Evolutionary conservation across 2,329 filamentous ascomycete genomes (phyloP).

Genomic region (Aspergillus quadrilineatus): DNA sequence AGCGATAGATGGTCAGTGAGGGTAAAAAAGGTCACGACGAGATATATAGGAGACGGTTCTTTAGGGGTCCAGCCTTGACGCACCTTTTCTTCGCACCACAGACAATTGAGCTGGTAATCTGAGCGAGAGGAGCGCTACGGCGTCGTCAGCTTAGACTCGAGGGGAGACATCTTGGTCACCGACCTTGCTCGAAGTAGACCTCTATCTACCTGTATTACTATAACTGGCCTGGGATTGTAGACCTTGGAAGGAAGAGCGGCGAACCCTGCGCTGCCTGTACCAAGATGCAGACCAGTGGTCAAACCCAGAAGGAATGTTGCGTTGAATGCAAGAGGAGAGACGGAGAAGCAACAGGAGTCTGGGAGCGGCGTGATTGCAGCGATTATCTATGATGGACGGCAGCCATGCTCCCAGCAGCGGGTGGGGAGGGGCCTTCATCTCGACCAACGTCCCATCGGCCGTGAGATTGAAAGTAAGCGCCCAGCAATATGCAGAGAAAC

Average conservation of each 20-base stretch:
- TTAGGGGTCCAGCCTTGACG: neutral
- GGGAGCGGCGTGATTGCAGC: constrained; percentile 20
- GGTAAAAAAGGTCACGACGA: no score
- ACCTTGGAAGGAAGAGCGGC: constrained; percentile 7
- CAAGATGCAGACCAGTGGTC: constrained; percentile 21
- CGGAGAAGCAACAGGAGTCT: constrained; percentile 17
- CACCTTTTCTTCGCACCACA: neutral
- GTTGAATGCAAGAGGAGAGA: constrained; percentile 23
- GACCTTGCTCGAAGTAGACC: constrained; percentile 1
- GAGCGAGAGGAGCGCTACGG: neutral
- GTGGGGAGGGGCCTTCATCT: constrained; percentile 20
- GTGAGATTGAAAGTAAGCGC: constrained; percentile 33
- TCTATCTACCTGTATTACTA: neutral
- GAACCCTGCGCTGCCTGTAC: constrained; percentile 32
- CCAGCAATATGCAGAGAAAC: constrained; percentile 23
- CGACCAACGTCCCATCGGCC: constrained; percentile 11
- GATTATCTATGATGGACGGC: constrained; percentile 33
- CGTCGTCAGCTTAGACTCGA: neutral
- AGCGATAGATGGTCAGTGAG: neutral
- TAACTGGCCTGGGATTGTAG: constrained; percentile 8
- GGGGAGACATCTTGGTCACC: neutral
- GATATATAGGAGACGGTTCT: neutral
- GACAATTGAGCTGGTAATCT: neutral
- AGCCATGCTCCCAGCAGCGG: constrained; percentile 16
- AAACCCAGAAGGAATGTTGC: constrained; percentile 24